Evolutionary conservation across 2,329 filamentous ascomycete species (phyloP).

Genomic region (Diaporthe nobilis): DNA sequence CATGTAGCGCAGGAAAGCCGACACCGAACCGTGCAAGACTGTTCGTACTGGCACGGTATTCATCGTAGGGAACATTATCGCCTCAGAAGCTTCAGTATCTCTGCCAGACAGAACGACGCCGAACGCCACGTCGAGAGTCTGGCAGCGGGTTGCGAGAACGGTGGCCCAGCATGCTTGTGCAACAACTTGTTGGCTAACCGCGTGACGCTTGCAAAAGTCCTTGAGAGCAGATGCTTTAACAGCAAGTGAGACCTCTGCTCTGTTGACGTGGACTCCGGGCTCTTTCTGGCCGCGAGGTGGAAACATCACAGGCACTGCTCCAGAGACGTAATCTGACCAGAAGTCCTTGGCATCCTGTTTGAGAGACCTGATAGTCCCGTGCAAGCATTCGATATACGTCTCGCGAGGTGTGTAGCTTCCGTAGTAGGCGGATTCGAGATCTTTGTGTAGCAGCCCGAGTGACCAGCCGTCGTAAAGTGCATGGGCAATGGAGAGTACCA

Average conservation of each 20-base stretch:
- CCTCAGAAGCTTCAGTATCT: conserved; percentile 77
- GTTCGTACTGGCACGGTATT: conserved; percentile 86
- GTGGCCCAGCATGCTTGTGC: conserved; percentile 84
- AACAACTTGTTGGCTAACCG: conserved; percentile 82
- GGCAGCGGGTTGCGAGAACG: conserved; percentile 73
- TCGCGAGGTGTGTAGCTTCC: conserved; percentile 58
- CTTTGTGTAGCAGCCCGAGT: conserved; percentile 78
- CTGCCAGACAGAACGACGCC: conserved; percentile 88
- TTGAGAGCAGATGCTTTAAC: conserved; percentile 59
- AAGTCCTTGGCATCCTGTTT: conserved; percentile 66
- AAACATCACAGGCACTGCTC: conserved; percentile 54
- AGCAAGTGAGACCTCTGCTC: conserved; percentile 61
- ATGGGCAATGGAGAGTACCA: conserved; percentile 83
- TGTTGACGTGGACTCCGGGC: conserved; percentile 48
- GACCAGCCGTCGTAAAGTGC: conserved; percentile 94
- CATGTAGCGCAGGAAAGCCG: conserved; percentile 78
- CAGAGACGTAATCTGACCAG: conserved; percentile 79
- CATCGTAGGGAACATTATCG: conserved; percentile 89
- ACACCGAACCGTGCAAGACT: conserved; percentile 77
- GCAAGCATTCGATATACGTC: conserved; percentile 67
- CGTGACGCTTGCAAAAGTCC: conserved; percentile 74
- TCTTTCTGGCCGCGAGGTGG: background rate
- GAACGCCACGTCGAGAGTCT: conserved; percentile 82
- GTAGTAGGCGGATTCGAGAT: conserved; percentile 77
- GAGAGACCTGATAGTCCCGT: conserved; percentile 63